Base-by-base conservation (phyloP, 768 basidiomycete genomes). In the Serpula lacrymans region DNA sequence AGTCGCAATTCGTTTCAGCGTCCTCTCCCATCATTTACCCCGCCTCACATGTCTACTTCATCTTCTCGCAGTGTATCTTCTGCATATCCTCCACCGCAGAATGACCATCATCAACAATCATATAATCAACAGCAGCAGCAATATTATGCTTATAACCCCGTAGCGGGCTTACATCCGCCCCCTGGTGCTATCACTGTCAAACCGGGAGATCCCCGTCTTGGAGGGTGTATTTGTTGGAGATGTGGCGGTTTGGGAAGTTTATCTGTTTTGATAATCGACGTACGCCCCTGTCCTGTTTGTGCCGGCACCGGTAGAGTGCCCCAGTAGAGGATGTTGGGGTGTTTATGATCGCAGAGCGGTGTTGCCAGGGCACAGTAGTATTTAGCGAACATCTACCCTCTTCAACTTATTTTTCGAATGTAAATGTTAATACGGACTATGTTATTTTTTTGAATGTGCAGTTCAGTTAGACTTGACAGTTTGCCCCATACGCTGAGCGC, bases 201-300 rank as follows among this genome's bases (percentile, higher is more conserved):
- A 0, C 74, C 88, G 0, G 88, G 88, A 2, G 88, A 90, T 57
- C 69, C 81, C 16, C 59, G 86, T 34, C 61, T 89, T 7, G 88
- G 87, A 3, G 88, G 88, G 0, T 49, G 61, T 31, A 38, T 72
- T 48, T 90, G 88, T 57, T 77, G 71, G 75, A 63, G 70, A 17
- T 90, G 88, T 53, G 62, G 67, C 24, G 88, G 88, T 2, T 55
- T 60, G 16, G 87, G 85, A 3, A 61, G 49, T 25, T 54, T 74
- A 24, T 65, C 67, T 18, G 63, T 80, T 37, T 59, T 85, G 32
- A 46, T 85, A 4, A 69, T 86, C 34, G 79, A 83, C 42, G 54
- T 64, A 46, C 55, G 63, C 35, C 63, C 57, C 26, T 90, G 88
- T 59, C 58, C 58, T 2, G 60, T 65, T 4, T 90, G 88, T 63